These are phyloP conservation scores for Lepraria neglecta DNA, from an alignment of 495 filamentous ascomycete species.

Conservation along the genomic window DNA sequence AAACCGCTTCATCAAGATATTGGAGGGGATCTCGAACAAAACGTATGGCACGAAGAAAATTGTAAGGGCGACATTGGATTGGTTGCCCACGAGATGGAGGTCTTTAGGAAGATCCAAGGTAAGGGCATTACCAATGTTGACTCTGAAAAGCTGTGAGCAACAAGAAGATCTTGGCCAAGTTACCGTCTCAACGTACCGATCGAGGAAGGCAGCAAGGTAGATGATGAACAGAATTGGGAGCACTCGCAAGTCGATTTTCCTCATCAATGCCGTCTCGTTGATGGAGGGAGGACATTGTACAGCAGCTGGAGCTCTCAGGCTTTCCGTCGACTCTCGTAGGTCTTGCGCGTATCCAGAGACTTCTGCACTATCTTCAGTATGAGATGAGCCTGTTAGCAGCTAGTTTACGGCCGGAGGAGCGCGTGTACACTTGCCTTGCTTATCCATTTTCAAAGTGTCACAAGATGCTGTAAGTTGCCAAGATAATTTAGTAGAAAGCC, in stretches of 20 bases:
- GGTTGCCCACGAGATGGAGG: constrained; percentile 46
- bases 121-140: constrained; percentile 62
- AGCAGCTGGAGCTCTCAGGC: not conserved
- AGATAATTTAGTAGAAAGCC: too few species aligned
- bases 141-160: constrained; percentile 44
- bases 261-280: constrained; percentile 53
- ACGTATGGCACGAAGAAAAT: constrained; percentile 92
- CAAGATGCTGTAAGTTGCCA: too few species aligned
- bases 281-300: constrained; percentile 43
- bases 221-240: constrained; percentile 62
- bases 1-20: constrained; percentile 75
- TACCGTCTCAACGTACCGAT: constrained; percentile 39
- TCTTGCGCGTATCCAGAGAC: not conserved
- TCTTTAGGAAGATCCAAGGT: constrained; percentile 36
- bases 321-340: not conserved
- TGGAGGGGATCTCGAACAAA: constrained; percentile 79
- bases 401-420: too few species aligned
- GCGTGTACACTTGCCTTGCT: not conserved
- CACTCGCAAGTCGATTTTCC: constrained; percentile 57
- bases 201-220: constrained; percentile 65
- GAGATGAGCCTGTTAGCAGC: too few species aligned
- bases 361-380: not conserved
- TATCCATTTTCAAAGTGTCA: not conserved
- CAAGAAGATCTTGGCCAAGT: constrained; percentile 43
- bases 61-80: constrained; percentile 61